Base-by-base conservation (phyloP, 2,329 filamentous ascomycete species). In the Aureobasidium leucospermi region DNA sequence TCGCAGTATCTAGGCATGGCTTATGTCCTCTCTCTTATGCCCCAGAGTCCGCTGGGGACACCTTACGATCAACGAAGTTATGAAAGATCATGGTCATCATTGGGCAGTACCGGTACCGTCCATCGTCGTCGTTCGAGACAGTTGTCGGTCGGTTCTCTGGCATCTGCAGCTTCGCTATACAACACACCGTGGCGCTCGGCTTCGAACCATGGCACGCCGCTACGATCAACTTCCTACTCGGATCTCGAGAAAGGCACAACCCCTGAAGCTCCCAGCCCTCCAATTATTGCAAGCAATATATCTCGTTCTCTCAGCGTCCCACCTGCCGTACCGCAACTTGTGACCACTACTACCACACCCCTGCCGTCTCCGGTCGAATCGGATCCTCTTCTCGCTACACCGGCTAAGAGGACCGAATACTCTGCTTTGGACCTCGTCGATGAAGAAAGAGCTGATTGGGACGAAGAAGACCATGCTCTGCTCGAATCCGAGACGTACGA, bases 1-100 rank as follows among this genome's bases (percentile, higher is more conserved):
- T 31, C 28, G 16, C 41, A 51, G 28, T 56, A 55, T 29, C 53
- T 36, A 45, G 28, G 11, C 31, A 63, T 63, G 61, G 61, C 61
- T 60, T 63, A 60, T 32, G 61, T 63, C 59, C 61, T 63, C 23
- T 63, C 61, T 34, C 55, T 63, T 34, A 55, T 60, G 42, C 61
- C 57, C 28, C 58, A 51, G 29, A 42, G 55, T 45, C 46, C 55
- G 5, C 41, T 53, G 31, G 43, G 31, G 11, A 28, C 48, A n/a
- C 49, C 52, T 32, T 56, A 62, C 41, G 43, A 58, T 15, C 58
- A 52, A 42, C 49, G 38, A 43, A 58, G 34, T 34, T 36, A 49
- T 23, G 56, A 60, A 32, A 41, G 53, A 34, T 60, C 59, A 15
- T 48, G 60, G 43, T 63, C 61, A 31, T 61, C 61, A 4, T 28